These are phyloP conservation scores for Toxicodendron radicans DNA, from an alignment of 345 rosid genomes.

Conservation along the genomic window DNA sequence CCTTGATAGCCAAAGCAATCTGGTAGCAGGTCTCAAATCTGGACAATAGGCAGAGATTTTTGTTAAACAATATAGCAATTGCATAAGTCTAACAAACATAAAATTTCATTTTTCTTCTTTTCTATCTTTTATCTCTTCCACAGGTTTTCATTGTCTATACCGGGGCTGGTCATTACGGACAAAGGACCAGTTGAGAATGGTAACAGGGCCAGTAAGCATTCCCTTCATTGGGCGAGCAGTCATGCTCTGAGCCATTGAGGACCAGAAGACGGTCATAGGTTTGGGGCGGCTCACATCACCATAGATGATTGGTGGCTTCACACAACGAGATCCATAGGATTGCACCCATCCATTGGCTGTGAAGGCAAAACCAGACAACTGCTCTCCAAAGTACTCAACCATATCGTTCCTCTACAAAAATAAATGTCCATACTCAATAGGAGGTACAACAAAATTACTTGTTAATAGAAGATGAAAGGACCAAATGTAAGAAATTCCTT, in stretches of 20 bases:
- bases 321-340: conserved; percentile 96
- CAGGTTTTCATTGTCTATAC: conserved; percentile 34
- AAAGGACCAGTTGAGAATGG: conserved; percentile 98
- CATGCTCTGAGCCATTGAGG: conserved; percentile 92
- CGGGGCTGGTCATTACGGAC: conserved; percentile 98
- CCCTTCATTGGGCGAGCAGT: conserved; percentile 98
- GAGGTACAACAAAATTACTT: neutral
- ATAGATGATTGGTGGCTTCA: conserved; percentile 95
- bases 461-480: neutral
- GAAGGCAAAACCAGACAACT: conserved; percentile 91
- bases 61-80: neutral
- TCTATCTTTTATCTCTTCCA: neutral
- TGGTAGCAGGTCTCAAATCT: conserved; percentile 95
- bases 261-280: conserved; percentile 98
- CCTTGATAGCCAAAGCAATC: conserved; percentile 97
- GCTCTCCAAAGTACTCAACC: conserved; percentile 99
- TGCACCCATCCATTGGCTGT: conserved; percentile 98
- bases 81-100: neutral
- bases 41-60: conserved; percentile 13
- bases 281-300: conserved; percentile 99
- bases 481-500: neutral
- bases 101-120: neutral
- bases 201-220: conserved; percentile 99
- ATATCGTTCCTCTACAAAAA: conserved; percentile 84
- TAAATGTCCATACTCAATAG: neutral